A percentile compares a stretch with the other conserved stretches of the same genome.
These are phyloP conservation scores for Ceratocystis variospora DNA, from an alignment of 2,329 filamentous ascomycete genomes.

Conservation along the genomic window DNA sequence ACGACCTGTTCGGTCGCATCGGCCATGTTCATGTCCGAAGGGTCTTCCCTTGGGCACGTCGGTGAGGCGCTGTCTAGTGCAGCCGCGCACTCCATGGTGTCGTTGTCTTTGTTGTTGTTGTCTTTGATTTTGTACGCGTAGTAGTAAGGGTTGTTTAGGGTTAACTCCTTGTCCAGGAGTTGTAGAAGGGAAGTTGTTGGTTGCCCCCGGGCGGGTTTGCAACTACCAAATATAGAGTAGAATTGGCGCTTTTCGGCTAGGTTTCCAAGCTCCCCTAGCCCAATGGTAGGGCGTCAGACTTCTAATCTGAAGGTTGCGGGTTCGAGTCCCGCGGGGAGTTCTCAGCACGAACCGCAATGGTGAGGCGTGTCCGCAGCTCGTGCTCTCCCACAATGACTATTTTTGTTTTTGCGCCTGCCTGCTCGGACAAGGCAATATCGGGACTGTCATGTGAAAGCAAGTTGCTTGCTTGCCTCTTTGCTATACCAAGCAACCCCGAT, in stretches of 20 bases:
- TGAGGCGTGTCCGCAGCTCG: not conserved
- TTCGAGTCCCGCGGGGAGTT: conserved; percentile 20
- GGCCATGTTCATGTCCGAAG: no score
- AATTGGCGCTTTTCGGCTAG: not conserved
- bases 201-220: no score
- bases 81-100: no score
- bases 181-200: no score
- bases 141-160: no score
- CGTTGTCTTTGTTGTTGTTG: no score
- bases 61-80: no score
- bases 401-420: not conserved
- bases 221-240: not conserved
- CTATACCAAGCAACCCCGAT: not conserved
- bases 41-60: no score
- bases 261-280: conserved; percentile 15
- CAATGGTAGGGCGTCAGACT: conserved; percentile 20
- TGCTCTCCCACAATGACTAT: not conserved
- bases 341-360: not conserved
- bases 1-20: no score
- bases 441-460: not conserved
- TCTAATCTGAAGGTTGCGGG: conserved; percentile 20
- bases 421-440: not conserved
- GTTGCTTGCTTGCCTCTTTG: not conserved
- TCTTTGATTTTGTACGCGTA: no score
- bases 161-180: no score